Evolutionary conservation across 208 protist genomes (phyloP), one percentile per base, ranked within the genome.

Genomic region (Blastocrithidia nonstop): DNA sequence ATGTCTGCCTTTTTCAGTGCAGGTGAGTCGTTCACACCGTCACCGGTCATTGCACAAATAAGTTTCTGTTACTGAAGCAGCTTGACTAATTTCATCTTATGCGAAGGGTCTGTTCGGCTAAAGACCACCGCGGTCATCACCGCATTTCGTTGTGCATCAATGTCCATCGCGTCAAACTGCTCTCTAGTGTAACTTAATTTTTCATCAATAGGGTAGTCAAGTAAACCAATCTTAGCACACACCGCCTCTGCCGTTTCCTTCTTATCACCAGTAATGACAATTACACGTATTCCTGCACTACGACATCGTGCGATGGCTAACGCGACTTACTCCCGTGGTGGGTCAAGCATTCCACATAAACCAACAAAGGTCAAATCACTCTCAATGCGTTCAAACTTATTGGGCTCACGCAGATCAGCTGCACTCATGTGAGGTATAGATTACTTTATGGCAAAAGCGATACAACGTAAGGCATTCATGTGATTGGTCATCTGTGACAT

Each of bases 1-100:
- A 99, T 98, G 65, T 99, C 88, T 1, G 96, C 96, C 33, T 95
- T 85, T 48, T 98, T 98, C 17, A 99, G 74, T n/a, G 97, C 96
- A 0, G 96, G 94, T 3, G 95, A 91, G 51, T 94, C 86, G 53
- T 96, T 96, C 20, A 94, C 76, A 23, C 86, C 86, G 57, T 96
- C 86, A 8, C 89, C 85, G 0, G 85, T 94, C 85, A 95, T 91
- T 20, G 80, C 84, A 36, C 69, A 83, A 38, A 94, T 81, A n/a
- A 86, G 50, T 42, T 63, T 60, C 42, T 89, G 51, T n/a, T 82
- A 62, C 44, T 93, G 78, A 13, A 94, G 43, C 21, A 91, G 45
- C 9, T 77, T 71, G 38, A 93, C 71, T 16, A 95, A 51, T 27
- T 85, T 57, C 65, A 87, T 81, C 70, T 93, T 94, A 53, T 92